Conservation (phyloP, 2,329 filamentous ascomycete genomes). For the Venturia effusa region DNA sequence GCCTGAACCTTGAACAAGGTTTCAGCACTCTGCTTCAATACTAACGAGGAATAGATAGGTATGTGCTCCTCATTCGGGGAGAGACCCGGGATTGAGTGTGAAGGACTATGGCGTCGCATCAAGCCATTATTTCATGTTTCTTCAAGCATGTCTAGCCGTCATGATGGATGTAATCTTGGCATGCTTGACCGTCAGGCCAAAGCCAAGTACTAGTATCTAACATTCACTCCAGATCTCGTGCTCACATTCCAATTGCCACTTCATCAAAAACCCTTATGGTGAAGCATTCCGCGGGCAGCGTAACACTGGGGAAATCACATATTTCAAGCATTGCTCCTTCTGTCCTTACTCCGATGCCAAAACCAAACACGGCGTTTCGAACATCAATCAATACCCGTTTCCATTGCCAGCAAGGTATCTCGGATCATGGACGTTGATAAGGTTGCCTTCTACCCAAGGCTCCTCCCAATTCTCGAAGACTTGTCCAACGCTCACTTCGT, state of each 20-base stretch:
- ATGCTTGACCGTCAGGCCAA: too few species aligned
- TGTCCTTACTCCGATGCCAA: not conserved
- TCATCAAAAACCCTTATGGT: not conserved
- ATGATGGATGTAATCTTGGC: too few species aligned
- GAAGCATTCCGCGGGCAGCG: not conserved
- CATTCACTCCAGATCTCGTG: not conserved
- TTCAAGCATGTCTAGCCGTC: not conserved
- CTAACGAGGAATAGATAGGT: too few species aligned
- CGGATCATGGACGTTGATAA: constrained; percentile 45
- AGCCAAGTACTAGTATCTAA: not conserved
- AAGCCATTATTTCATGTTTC: not conserved
- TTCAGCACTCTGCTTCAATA: not conserved
- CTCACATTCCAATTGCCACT: not conserved
- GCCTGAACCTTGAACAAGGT: too few species aligned
- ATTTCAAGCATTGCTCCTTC: not conserved
- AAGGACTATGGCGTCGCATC: too few species aligned
- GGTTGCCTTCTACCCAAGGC: constrained; percentile 36
- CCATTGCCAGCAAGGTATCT: not conserved
- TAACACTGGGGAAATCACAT: not conserved
- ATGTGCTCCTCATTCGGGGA: too few species aligned
- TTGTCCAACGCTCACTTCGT: constrained; percentile 52
- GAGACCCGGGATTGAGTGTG: too few species aligned
- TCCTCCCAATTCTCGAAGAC: constrained; percentile 46
- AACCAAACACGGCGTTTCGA: not conserved
- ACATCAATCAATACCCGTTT: not conserved